These are phyloP conservation scores for Cercospora brassicicola DNA, from an alignment of 2,329 filamentous ascomycete genomes.

Conservation along the genomic window DNA sequence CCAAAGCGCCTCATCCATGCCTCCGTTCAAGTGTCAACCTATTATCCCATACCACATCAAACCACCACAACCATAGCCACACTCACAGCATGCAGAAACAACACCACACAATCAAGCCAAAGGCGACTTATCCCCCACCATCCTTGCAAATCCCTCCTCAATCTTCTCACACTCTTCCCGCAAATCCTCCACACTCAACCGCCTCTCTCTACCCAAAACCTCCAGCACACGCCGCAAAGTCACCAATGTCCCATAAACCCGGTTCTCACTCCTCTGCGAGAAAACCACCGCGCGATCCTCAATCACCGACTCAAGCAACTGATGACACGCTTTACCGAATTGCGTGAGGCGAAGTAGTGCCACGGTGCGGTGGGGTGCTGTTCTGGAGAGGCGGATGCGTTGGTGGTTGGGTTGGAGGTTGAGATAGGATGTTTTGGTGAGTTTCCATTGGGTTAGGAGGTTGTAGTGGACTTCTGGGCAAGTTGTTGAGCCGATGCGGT, in stretches of 20 bases:
- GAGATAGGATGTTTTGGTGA: neutral
- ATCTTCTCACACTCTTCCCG: neutral
- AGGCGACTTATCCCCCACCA: neutral
- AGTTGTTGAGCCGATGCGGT: neutral
- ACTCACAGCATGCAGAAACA: neutral
- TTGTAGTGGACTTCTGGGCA: neutral
- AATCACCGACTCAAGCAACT: neutral
- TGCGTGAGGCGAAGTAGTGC: neutral
- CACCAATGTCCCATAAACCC: neutral
- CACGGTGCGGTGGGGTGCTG: neutral
- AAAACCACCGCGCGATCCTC: neutral
- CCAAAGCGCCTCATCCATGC: neutral
- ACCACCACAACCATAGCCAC: neutral
- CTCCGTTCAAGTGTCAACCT: neutral
- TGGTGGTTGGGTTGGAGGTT: neutral
- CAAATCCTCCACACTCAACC: neutral
- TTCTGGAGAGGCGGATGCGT: neutral
- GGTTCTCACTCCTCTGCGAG: neutral
- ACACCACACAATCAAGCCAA: neutral
- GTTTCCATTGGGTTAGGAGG: neutral
- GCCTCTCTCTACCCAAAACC: neutral
- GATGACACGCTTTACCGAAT: neutral
- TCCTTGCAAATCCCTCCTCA: neutral
- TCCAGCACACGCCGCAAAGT: neutral
- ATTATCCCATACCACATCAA: neutral